Base-by-base conservation (phyloP, 1,139 yeast genomes). In the Yamadazyma songkhlaensis region DNA sequence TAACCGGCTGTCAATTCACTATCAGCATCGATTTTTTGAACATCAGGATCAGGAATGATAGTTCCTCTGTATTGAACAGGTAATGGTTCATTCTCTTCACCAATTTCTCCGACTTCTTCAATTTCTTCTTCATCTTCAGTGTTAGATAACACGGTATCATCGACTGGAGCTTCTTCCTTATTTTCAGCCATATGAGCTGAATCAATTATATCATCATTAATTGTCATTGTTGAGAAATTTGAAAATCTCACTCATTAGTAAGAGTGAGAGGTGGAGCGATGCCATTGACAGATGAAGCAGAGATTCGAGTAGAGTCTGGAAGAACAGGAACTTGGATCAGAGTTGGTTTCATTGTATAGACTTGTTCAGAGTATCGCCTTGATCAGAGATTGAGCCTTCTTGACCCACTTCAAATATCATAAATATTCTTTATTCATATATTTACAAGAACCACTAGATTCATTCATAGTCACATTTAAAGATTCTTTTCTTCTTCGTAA, bases 1-100 rank as follows among this genome's bases (percentile, higher is more conserved):
- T 77, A 60, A 27, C 77, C 89, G 3, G 67, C 67, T 0, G 95
- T 77, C 38, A 89, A 63, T 42, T 87, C 92, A 24, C 50, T 55
- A 44, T 72, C 76, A 1, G 74, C 70, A n/a, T 67, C 74, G 25
- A 72, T 70, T 39, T 57, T 59, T 40, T 68, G 66, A 54, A 46
- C 77, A 33, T 72, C 58, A 1, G 65, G 60, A 49, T 83, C 92
- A 0, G 82, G 83, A 4, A 82, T 61, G 3, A 79, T 64, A 1
- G 76, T 67, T 35, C 79, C 70, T 23, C 73, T 67, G 41, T 68
- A 69, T 38, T 66, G 64, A 6, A 65, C 65, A 1, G 69, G 72
- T 33, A 55, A 55, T 31, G 67, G 64, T 42, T 57, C 72, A 48
- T 49, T 44, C 13, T 45, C 57, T 2, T 54, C 57, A 51, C 14